Conservation (phyloP, 345 rosid species). For the Citrus unshiu region DNA sequence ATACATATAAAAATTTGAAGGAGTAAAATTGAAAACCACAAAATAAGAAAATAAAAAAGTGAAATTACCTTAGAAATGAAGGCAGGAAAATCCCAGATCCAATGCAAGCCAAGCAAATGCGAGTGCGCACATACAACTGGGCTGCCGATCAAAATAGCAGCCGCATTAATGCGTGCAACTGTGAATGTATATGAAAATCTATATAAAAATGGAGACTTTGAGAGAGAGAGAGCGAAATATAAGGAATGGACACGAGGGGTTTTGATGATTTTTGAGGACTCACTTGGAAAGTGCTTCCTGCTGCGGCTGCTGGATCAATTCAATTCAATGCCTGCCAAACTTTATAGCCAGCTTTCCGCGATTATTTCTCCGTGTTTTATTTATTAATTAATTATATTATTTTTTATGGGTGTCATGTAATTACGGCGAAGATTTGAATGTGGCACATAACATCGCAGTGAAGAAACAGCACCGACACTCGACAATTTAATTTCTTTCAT, state of each 20-base stretch:
- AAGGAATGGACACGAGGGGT: background rate
- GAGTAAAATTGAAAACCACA: constrained; percentile 10
- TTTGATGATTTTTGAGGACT: background rate
- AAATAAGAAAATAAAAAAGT: constrained; percentile 4
- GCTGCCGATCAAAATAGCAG: background rate
- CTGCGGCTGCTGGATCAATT: background rate
- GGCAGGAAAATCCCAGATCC: constrained; percentile 45
- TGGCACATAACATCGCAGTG: background rate
- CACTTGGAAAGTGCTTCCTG: constrained; percentile 1
- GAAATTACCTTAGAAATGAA: constrained; percentile 33
- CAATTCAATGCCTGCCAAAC: background rate
- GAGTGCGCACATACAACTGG: background rate
- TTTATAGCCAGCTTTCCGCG: background rate
- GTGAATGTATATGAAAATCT: background rate
- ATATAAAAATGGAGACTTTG: background rate
- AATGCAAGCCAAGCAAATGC: constrained; percentile 6
- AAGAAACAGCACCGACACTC: constrained; percentile 28
- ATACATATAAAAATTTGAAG: background rate
- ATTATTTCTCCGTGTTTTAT: too few relatives aligned
- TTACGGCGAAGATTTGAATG: constrained; percentile 7
- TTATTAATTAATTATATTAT: background rate
- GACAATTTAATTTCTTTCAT: background rate
- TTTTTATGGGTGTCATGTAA: background rate
- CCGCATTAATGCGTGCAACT: background rate
- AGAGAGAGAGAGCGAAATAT: background rate